Evolutionary conservation across 495 filamentous ascomycete species (phyloP), one percentile per base, ranked within the genome.

Genomic region (Chaetomium tenue): DNA sequence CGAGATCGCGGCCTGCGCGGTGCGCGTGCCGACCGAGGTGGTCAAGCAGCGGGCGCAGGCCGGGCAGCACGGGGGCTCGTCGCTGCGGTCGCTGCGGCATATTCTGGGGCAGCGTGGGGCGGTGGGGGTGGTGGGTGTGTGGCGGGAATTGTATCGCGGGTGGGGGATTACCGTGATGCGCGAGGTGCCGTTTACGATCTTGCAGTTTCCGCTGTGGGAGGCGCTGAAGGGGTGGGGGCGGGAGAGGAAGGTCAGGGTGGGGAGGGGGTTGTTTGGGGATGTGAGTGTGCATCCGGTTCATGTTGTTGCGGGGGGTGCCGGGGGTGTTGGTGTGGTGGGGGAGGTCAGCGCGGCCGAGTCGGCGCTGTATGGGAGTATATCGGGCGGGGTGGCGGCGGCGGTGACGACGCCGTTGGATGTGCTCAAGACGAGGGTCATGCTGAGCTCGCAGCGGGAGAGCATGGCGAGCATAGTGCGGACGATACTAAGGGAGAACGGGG

Each of bases 141-240:
- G 91, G 81, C 77, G 84, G 56, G 93, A 97, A 73, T 72, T 98
- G 60, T 98, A 98, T 70, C 83, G 93, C 16, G 94, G 94, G 2
- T 95, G 92, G 81, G 83, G 86, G 0, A 88, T 97, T 65, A 98
- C 94, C 13, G 87, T 98, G 28, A 87, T 96, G 79, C 87, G 94
- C 54, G 94, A 98, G 79, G 95, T 98, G 60, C 94, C 94, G 11
- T 98, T 98, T 67, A 98, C 94, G 7, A 86, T 97, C 13, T 85
- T 98, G 42, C 94, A 98, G 75, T 98, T 98, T 70, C 96, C 94
- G 20, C 82, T 98, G 70, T 98, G 94, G 94, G 94, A 98, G 76
- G 87, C 83, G 3, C 83, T 98, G 79, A 98, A 98, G 82, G 71
- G 65, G 25, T 80, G 76, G 76, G 76, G 77, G 0, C 70, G 81